These are phyloP conservation scores for Niveomyces coronatus DNA, from an alignment of 2,329 filamentous ascomycete species.

Conservation along the genomic window DNA sequence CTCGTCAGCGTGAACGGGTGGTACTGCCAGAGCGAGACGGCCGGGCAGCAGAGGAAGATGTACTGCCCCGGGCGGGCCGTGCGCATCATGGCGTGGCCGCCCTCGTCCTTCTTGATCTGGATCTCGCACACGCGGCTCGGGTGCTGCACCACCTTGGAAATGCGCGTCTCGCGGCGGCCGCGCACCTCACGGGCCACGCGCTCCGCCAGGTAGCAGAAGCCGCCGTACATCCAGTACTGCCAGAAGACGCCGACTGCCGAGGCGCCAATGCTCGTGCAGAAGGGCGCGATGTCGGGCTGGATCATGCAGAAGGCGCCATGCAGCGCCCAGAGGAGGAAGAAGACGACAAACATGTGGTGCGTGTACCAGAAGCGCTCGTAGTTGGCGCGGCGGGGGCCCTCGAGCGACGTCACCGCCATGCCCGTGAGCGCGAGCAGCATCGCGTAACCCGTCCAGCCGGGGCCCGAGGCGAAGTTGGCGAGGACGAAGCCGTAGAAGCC, in stretches of 20 bases:
- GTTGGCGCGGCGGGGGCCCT: constrained; percentile 69
- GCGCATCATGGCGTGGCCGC: constrained; percentile 65
- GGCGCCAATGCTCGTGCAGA: constrained; percentile 58
- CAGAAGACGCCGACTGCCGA: constrained; percentile 69
- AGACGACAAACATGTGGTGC: constrained; percentile 78
- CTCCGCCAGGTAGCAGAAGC: constrained; percentile 71
- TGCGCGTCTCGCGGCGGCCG: constrained; percentile 72
- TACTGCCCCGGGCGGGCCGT: constrained; percentile 75
- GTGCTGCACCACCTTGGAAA: constrained; percentile 83
- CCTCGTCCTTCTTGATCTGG: constrained; percentile 90
- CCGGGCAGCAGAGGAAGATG: constrained; percentile 81
- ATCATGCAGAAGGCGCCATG: constrained; percentile 90
- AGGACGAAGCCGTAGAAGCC: constrained; percentile 70
- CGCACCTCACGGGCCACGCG: constrained; percentile 68
- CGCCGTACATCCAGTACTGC: constrained; percentile 84
- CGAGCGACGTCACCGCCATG: constrained; percentile 67
- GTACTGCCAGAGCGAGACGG: constrained; percentile 80
- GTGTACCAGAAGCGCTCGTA: constrained; percentile 89
- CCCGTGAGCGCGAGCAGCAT: constrained; percentile 72
- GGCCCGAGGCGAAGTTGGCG: constrained; percentile 68
- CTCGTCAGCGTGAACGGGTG: constrained; percentile 81
- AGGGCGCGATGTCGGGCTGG: constrained; percentile 70
- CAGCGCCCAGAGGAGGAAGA: constrained; percentile 87
- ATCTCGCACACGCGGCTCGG: constrained; percentile 84
- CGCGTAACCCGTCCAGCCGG: constrained; percentile 77